A percentile compares a stretch with the other conserved stretches of the same genome.
Conservation (phyloP, 768 basidiomycete genomes). For the Asterophora parasitica region DNA sequence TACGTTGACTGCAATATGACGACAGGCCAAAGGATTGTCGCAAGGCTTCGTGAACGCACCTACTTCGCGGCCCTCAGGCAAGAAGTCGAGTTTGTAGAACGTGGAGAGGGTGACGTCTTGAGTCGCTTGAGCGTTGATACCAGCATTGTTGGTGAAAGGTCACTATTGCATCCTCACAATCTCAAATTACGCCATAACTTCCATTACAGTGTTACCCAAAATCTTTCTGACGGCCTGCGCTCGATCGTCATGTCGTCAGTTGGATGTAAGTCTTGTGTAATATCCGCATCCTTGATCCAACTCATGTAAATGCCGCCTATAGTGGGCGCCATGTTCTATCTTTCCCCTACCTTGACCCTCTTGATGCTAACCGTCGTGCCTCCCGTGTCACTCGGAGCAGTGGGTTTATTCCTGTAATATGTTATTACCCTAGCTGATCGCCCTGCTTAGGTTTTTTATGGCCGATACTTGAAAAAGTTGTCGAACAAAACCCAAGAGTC, state of each 20-base stretch:
- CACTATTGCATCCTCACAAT: constrained; percentile 8
- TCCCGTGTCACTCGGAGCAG: constrained; percentile 79
- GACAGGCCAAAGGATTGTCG: constrained; percentile 84
- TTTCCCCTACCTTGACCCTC: constrained; percentile 82
- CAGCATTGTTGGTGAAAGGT: constrained; percentile 92
- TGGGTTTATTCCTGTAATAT: constrained; percentile 30
- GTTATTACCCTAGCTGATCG: background rate
- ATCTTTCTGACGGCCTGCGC: constrained; percentile 75
- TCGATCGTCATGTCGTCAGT: constrained; percentile 92
- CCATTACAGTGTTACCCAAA: constrained; percentile 61
- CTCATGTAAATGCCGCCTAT: background rate
- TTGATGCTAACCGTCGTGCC: constrained; percentile 93
- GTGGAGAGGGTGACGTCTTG: constrained; percentile 89
- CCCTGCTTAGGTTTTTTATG: constrained; percentile 79
- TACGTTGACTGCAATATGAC: background rate
- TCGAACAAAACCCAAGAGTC: constrained; percentile 93
- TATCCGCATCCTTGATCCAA: background rate
- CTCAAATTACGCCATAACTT: background rate
- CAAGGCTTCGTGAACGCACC: constrained; percentile 74
- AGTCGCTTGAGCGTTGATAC: constrained; percentile 89
- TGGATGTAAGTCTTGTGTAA: constrained; percentile 58
- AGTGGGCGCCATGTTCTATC: constrained; percentile 95
- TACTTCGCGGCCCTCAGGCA: constrained; percentile 82
- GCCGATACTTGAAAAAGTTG: constrained; percentile 88
- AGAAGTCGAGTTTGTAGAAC: constrained; percentile 91